A percentile compares a stretch with the other conserved stretches of the same genome.
phyloP scores from a whole-genome alignment of 1,284 basidiomycete species.

The Ceratobasidium sp. region DNA sequence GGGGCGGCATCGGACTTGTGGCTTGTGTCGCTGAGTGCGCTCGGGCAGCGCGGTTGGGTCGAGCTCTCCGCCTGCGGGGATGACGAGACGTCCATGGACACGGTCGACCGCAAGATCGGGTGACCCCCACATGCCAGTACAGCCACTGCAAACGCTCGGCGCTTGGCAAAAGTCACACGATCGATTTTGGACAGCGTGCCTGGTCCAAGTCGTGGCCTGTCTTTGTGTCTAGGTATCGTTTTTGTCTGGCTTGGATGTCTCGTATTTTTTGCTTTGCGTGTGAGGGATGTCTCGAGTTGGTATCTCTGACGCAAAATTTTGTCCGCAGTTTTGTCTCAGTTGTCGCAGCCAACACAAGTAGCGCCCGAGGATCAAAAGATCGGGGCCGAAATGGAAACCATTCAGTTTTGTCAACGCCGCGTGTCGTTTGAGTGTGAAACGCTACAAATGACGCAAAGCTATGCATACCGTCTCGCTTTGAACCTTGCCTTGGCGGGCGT shows the following conservation, averaged over 20 bases:
- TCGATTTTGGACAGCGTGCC: constrained; percentile 4
- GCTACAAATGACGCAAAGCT: too few relatives aligned
- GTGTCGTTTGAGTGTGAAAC: too few relatives aligned
- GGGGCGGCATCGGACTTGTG: constrained; percentile 52
- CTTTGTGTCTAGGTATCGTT: neutral
- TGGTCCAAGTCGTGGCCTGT: neutral
- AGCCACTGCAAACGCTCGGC: neutral
- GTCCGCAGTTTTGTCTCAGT: neutral
- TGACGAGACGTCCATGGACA: constrained; percentile 35
- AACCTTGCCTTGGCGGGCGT: too few relatives aligned
- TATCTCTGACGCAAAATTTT: neutral
- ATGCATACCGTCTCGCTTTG: too few relatives aligned
- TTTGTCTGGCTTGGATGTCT: neutral
- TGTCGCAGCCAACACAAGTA: neutral
- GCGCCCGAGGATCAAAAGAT: too few relatives aligned
- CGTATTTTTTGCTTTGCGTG: neutral
- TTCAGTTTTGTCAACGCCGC: too few relatives aligned
- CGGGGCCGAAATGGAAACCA: too few relatives aligned
- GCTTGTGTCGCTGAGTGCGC: constrained; percentile 55
- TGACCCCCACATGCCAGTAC: neutral
- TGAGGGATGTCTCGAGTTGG: neutral
- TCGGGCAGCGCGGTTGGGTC: constrained; percentile 46
- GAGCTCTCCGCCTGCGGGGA: constrained; percentile 17
- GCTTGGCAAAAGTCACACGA: constrained; percentile 14
- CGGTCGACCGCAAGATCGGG: neutral